A percentile compares a stretch with the other conserved stretches of the same genome.
phyloP scores from a whole-genome alignment of 352 stramenopile genomes.

The Achlya hypogyna region DNA sequence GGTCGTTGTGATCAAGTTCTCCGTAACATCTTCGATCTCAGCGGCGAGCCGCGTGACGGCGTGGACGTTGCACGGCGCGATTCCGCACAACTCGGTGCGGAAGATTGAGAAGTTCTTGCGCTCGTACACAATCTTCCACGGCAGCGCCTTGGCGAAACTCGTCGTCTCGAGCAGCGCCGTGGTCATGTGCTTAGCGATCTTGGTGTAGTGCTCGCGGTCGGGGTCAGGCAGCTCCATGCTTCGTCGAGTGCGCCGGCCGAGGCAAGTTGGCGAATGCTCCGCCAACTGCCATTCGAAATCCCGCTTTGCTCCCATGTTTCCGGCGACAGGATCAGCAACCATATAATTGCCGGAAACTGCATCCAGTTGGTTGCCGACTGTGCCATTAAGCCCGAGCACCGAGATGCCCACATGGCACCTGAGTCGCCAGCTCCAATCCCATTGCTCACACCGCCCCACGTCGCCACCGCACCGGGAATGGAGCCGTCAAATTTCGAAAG shows the following conservation, averaged over 20 bases:
- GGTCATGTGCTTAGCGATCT: conserved; percentile 71
- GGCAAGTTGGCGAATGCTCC: not conserved
- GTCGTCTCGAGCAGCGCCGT: conserved; percentile 65
- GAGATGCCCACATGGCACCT: too few species aligned
- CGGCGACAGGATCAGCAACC: too few species aligned
- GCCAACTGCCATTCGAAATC: too few species aligned
- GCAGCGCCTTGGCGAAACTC: conserved; percentile 56
- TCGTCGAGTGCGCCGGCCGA: not conserved
- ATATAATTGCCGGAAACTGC: not conserved
- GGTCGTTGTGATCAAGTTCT: conserved; percentile 70
- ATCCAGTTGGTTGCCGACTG: not conserved
- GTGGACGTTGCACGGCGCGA: conserved; percentile 79
- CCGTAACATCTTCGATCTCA: conserved; percentile 71
- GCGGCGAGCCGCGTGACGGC: conserved; percentile 71
- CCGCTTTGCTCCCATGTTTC: too few species aligned
- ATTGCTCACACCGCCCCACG: too few species aligned
- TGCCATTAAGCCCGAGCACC: too few species aligned
- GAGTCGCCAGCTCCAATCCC: too few species aligned
- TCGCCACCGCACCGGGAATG: too few species aligned
- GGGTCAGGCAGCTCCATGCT: not conserved
- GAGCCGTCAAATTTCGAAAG: too few species aligned
- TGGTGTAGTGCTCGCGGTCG: conserved; percentile 61
- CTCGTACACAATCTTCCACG: conserved; percentile 67
- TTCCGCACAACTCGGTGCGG: conserved; percentile 43
- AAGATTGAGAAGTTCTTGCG: conserved; percentile 34